Evolutionary conservation across 108 stramenopile genomes (phyloP).

Genomic region (Nitzschia inconspicua): DNA sequence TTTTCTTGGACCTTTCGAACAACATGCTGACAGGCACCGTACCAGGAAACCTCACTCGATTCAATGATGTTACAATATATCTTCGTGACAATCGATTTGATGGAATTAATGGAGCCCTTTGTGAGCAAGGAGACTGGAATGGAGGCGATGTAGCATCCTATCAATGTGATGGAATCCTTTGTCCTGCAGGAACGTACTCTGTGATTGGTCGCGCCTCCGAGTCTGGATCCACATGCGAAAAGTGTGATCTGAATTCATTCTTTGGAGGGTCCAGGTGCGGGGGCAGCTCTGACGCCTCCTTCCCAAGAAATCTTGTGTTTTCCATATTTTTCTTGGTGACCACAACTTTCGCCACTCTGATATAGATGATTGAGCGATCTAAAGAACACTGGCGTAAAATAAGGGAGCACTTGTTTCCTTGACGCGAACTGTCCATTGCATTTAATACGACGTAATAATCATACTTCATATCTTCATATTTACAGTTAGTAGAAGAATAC

Average conservation of each 20-base stretch:
- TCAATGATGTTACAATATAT: constrained; percentile 56
- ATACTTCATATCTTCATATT: no score
- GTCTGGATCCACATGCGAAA: constrained; percentile 21
- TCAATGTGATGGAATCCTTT: constrained; percentile 72
- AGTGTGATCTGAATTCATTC: constrained; percentile 36
- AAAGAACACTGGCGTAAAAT: no score
- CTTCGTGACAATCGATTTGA: constrained; percentile 64
- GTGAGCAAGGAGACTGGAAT: constrained; percentile 56
- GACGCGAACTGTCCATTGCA: no score
- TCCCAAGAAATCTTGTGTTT: not conserved
- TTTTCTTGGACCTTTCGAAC: constrained; percentile 42
- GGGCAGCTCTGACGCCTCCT: not conserved
- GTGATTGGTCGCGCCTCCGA: constrained; percentile 36
- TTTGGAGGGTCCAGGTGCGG: constrained; percentile 48
- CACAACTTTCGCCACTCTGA: no score
- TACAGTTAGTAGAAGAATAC: no score
- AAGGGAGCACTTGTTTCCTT: no score
- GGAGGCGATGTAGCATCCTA: constrained; percentile 59
- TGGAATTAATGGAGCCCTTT: constrained; percentile 45
- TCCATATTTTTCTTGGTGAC: not conserved
- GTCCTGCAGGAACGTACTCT: constrained; percentile 51
- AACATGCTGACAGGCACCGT: constrained; percentile 19
- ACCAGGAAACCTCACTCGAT: constrained; percentile 46
- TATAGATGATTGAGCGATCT: no score
- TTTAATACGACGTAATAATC: no score